Percentiles rank a stretch among this genome's conserved stretches.
phyloP scores from a whole-genome alignment of 2,329 filamentous ascomycete species.

The Bipolaris gigantea region DNA sequence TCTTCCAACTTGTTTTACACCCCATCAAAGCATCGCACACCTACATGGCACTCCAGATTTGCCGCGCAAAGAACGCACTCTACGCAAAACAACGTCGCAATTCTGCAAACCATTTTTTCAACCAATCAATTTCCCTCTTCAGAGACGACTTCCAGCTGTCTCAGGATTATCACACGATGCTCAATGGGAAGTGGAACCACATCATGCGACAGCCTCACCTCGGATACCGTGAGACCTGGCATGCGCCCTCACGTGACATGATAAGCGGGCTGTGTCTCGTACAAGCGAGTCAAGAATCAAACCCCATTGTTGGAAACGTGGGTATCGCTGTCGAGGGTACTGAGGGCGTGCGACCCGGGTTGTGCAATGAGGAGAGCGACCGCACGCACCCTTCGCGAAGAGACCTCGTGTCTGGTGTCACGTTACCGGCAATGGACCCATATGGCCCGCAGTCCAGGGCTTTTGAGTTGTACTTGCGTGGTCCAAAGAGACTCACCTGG shows the following conservation, averaged over 20 bases:
- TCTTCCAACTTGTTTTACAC: constrained; percentile 63
- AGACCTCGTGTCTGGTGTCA: not conserved
- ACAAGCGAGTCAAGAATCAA: constrained; percentile 41
- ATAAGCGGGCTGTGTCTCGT: constrained; percentile 61
- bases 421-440: not conserved
- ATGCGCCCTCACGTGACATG: constrained; percentile 68
- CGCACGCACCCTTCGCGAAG: constrained; percentile 29
- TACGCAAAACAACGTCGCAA: constrained; percentile 32
- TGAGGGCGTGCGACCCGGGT: not conserved
- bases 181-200: constrained; percentile 36
- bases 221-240: constrained; percentile 57
- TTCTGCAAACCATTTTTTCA: constrained; percentile 27
- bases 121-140: constrained; percentile 25
- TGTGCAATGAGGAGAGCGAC: constrained; percentile 23
- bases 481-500: not conserved
- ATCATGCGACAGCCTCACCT: constrained; percentile 32
- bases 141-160: constrained; percentile 26
- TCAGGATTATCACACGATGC: constrained; percentile 25
- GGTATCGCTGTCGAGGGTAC: not conserved
- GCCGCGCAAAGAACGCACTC: constrained; percentile 24
- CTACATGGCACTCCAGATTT: constrained; percentile 47
- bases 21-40: constrained; percentile 58
- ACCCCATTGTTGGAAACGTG: not conserved
- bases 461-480: not conserved
- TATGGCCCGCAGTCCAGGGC: not conserved